Percentiles rank a stretch among this genome's conserved stretches.
These are phyloP conservation scores for Alopecurus myosuroides DNA, from an alignment of 176 grass and related monocot species.

Conservation along the genomic window DNA sequence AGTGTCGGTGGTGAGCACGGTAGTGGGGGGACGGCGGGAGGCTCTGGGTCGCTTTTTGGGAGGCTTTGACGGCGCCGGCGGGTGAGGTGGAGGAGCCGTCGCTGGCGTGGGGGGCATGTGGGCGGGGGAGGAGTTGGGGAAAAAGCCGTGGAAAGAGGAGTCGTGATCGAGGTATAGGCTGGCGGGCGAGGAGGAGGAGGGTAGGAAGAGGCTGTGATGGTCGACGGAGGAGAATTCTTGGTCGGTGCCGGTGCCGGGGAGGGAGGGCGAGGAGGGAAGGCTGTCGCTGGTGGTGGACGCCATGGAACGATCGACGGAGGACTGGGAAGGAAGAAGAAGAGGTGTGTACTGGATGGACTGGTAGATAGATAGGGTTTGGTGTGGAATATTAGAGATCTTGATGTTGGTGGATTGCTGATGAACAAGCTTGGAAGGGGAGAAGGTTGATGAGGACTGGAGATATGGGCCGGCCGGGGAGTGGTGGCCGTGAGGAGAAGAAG, in stretches of 20 bases:
- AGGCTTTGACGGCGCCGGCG: not conserved
- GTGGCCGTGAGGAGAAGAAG: not conserved
- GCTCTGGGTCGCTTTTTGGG: constrained; percentile 80
- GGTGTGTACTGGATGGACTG: constrained; percentile 4
- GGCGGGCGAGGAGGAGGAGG: constrained; percentile 26
- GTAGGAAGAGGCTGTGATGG: constrained; percentile 40
- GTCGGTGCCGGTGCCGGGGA: constrained; percentile 34
- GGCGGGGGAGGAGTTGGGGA: constrained; percentile 4
- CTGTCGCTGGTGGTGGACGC: constrained; percentile 85
- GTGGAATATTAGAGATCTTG: constrained; percentile 29
- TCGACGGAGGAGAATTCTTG: constrained; percentile 64
- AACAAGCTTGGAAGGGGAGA: not conserved
- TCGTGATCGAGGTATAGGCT: constrained; percentile 50
- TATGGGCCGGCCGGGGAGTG: not conserved
- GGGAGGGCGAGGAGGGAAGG: constrained; percentile 62
- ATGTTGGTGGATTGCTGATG: constrained; percentile 20
- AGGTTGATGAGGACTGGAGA: constrained; percentile 7
- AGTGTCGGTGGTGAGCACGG: constrained; percentile 83
- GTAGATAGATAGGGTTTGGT: constrained; percentile 30
- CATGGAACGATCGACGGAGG: constrained; percentile 43
- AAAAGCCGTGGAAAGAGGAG: constrained; percentile 38
- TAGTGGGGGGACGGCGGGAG: constrained; percentile 75
- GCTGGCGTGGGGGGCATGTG: not conserved
- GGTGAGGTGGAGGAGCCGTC: constrained; percentile 15
- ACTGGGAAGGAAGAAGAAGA: constrained; percentile 15